Base-by-base conservation (phyloP, 805 yeast genomes). In the Sungouiozyma ichnusensis region DNA sequence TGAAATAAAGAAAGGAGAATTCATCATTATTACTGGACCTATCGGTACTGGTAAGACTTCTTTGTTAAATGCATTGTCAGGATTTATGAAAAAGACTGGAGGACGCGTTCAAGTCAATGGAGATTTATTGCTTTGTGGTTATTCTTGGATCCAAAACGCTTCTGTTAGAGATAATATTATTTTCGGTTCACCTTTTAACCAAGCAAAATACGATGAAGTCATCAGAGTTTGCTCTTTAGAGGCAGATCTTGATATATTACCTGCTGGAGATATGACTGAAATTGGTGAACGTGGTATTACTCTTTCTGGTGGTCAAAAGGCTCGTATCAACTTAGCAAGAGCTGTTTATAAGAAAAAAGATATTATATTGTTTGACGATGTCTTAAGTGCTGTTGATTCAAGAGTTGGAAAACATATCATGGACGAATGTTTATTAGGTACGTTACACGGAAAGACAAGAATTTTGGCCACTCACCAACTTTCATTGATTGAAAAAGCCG, bases 201-300 rank as follows among this genome's bases (percentile, higher is more conserved):
- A 68, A 39, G 54, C 61, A 2, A 71, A 65, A 46, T 85, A 85
- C 55, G 54, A 71, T 5, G 60, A 63, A 14, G 73, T 84, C 4
- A 57, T 85, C 13, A 62, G 69, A 33, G 81, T 81, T 1, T 85
- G 94, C 61, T 79, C 86, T 0, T 62, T 85, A 45, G 67, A 66
- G 27, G 73, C 71, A 37, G 95, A 85, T 60, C 67, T 85, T 48
- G 72, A 73, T 3, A 69, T 75, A 36, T 62, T 85, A 29, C 81
- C 83, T 8, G 85, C 79, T 33, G 90, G 90, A 24, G 94, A 85
- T 52, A 53, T 61, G 41, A 83, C 94, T 0, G 84, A 82, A 58
- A 82, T 85, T 51, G 94, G 94, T 47, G 94, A 85, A 58, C 72
- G 85, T 57, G 94, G 94, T 53, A 78, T 85, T 38, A 83, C 92